phyloP scores from a whole-genome alignment of 139 green algal species.

The Coccomyxa sp. region DNA sequence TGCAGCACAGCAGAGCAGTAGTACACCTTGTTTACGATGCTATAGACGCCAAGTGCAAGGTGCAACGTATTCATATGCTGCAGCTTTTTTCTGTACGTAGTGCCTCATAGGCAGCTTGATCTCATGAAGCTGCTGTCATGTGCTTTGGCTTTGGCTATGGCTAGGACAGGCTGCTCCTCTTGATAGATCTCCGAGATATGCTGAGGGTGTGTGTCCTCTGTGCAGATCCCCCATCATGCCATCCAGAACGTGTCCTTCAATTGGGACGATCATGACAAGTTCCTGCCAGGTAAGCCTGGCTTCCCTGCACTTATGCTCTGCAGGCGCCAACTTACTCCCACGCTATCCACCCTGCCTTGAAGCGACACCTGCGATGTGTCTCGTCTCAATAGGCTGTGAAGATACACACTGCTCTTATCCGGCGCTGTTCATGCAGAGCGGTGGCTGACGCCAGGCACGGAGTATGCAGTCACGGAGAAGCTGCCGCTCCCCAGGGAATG shows the following conservation, averaged over 20 bases:
- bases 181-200: neutral
- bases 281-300: slow-evolving; percentile 19
- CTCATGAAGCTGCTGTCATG: slow-evolving; percentile 7
- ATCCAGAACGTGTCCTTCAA: slow-evolving; percentile 41
- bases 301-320: neutral
- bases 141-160: neutral
- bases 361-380: neutral
- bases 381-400: neutral
- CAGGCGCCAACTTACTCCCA: neutral
- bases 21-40: too few species aligned
- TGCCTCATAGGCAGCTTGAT: too few species aligned
- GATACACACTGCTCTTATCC: neutral
- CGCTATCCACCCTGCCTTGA: neutral
- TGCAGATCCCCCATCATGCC: neutral
- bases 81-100: too few species aligned
- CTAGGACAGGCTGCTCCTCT: neutral
- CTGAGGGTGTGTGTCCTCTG: neutral
- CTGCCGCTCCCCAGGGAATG: neutral
- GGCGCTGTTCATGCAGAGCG: slow-evolving; percentile 13
- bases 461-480: slow-evolving; percentile 2
- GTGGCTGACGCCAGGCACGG: slow-evolving; percentile 27
- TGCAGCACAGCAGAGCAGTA: too few species aligned
- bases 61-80: too few species aligned
- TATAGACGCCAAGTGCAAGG: too few species aligned
- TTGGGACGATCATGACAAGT: slow-evolving; percentile 30